Percentiles rank a stretch among this genome's conserved stretches.
Conservation (phyloP, 257 asterid species). For the Nicotiana tabacum region DNA sequence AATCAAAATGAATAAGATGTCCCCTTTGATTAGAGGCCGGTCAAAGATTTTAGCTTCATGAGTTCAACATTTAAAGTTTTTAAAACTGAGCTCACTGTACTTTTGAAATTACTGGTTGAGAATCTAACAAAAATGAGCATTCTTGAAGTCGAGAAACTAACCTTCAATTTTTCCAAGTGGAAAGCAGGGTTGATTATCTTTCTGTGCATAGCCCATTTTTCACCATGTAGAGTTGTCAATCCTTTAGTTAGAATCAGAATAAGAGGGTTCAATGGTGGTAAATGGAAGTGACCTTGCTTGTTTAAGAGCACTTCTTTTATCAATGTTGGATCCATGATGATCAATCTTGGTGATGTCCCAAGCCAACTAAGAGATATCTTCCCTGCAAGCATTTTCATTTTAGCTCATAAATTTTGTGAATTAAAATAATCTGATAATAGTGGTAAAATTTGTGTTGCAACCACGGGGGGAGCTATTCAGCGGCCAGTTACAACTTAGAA, state of each 20-base stretch:
- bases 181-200: slow-evolving; percentile 47
- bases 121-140: neutral
- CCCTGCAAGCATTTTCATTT: slow-evolving; percentile 24
- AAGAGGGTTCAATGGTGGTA: slow-evolving; percentile 33
- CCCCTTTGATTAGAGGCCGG: neutral
- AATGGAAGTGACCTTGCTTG: slow-evolving; percentile 37
- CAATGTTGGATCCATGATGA: slow-evolving; percentile 39
- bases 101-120: neutral
- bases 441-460: neutral
- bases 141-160: slow-evolving; percentile 2
- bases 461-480: too few relatives aligned
- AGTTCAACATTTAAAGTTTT: too few relatives aligned
- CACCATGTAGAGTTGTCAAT: slow-evolving; percentile 38
- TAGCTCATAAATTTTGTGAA: neutral
- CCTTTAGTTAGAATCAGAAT: slow-evolving; percentile 35
- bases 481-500: too few relatives aligned
- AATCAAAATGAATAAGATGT: neutral
- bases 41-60: too few relatives aligned
- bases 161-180: slow-evolving; percentile 50
- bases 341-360: slow-evolving; percentile 41
- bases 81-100: neutral
- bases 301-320: slow-evolving; percentile 42
- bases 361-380: slow-evolving; percentile 38
- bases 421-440: neutral
- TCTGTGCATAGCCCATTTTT: slow-evolving; percentile 44